Conservation (phyloP, 139 green algal genomes). For the Chlorella sp. region DNA sequence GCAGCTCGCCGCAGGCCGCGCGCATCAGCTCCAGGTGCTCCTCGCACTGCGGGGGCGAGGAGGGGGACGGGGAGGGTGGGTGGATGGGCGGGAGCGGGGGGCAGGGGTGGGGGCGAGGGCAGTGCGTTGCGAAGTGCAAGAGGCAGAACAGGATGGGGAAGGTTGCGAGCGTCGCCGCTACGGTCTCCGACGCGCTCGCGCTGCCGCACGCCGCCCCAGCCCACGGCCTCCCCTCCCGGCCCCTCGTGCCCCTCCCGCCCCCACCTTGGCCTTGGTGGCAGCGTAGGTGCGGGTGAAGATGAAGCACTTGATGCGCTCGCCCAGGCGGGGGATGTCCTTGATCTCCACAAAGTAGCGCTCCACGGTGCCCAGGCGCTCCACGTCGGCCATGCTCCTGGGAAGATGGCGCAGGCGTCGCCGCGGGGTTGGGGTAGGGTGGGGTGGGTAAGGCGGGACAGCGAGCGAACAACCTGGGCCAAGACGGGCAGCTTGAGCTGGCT, state of each 20-base stretch:
- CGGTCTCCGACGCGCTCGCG: no score
- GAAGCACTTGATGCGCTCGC: slow-evolving; percentile 67
- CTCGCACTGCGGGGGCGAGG: slow-evolving; percentile 21
- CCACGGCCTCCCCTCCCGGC: no score
- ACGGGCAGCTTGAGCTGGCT: no score
- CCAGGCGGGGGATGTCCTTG: slow-evolving; percentile 72
- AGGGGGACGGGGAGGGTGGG: neutral
- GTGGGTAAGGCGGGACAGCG: neutral
- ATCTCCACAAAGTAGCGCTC: slow-evolving; percentile 86
- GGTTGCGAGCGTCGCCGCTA: neutral
- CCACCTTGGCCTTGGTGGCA: slow-evolving; percentile 29
- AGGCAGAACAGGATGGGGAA: neutral
- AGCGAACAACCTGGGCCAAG: no score
- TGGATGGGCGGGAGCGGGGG: no score
- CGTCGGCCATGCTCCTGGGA: slow-evolving; percentile 43
- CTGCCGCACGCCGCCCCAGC: no score
- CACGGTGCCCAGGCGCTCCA: slow-evolving; percentile 63
- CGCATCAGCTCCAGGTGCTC: slow-evolving; percentile 50
- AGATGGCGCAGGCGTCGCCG: no score
- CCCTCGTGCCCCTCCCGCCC: no score
- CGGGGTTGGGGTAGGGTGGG: neutral
- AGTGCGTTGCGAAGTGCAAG: neutral
- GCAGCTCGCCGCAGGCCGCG: slow-evolving; percentile 47
- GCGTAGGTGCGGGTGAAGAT: slow-evolving; percentile 65
- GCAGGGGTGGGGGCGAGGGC: no score